These are phyloP conservation scores for Neostapfia colusana DNA, from an alignment of 176 grass and related monocot species.

Conservation along the genomic window DNA sequence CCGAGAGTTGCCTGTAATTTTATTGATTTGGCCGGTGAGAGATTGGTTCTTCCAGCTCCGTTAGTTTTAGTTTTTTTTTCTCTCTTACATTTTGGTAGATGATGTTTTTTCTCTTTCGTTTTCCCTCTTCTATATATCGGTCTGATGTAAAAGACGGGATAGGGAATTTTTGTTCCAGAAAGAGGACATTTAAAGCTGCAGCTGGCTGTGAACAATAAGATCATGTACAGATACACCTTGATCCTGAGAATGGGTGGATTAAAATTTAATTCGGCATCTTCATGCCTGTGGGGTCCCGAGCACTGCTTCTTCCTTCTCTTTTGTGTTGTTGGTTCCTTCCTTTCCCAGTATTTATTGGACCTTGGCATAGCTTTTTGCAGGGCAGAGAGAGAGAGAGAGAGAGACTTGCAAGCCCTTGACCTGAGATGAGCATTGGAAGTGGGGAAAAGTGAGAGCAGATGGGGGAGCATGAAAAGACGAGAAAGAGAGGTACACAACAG, in stretches of 20 bases:
- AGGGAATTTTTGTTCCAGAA: conserved; percentile 58
- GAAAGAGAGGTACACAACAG: conserved; percentile 51
- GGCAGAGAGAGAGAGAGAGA: conserved; percentile 27
- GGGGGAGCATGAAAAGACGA: conserved; percentile 52
- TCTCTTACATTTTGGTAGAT: conserved; percentile 31
- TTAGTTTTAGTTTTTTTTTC: neutral
- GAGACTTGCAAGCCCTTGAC: conserved; percentile 44
- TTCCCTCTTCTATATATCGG: conserved; percentile 36
- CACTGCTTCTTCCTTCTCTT: conserved; percentile 43
- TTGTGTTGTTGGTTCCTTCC: conserved; percentile 42
- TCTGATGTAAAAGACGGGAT: conserved; percentile 48
- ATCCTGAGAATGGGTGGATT: conserved; percentile 68
- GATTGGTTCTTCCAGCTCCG: conserved; percentile 51
- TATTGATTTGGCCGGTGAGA: conserved; percentile 46
- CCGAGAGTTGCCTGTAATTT: conserved; percentile 56
- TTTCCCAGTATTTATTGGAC: conserved; percentile 72
- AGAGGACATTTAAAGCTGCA: conserved; percentile 65
- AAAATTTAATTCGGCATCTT: conserved; percentile 52
- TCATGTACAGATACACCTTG: conserved; percentile 78
- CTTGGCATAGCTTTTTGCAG: conserved; percentile 58
- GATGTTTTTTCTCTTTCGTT: conserved; percentile 34
- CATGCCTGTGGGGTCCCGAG: conserved; percentile 25
- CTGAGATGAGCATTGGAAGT: conserved; percentile 42
- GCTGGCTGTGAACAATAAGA: conserved; percentile 58
- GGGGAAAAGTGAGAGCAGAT: conserved; percentile 50